Evolutionary conservation across 2,329 filamentous ascomycete genomes (phyloP).

Genomic region (Microcera coccophila): DNA sequence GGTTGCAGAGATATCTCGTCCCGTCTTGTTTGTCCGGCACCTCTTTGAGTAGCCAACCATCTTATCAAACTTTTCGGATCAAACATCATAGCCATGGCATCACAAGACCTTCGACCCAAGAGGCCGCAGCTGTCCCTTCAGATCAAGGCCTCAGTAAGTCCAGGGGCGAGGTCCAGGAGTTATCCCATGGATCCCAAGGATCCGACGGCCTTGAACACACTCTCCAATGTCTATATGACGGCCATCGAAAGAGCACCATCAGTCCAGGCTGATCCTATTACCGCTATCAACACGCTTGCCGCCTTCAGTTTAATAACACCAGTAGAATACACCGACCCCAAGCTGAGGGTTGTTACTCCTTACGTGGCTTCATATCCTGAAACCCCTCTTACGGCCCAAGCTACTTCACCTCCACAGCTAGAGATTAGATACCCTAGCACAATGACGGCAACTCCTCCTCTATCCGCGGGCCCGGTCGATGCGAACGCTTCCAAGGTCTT

Average conservation of each 20-base stretch:
- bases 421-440: slow-evolving; percentile 50
- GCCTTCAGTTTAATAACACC: slow-evolving; percentile 31
- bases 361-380: slow-evolving; percentile 47
- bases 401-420: slow-evolving; percentile 45
- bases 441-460: slow-evolving; percentile 57
- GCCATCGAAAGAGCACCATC: slow-evolving; percentile 58
- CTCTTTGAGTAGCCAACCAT: not conserved
- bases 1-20: not conserved
- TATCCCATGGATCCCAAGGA: slow-evolving; percentile 50
- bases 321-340: slow-evolving; percentile 29
- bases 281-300: slow-evolving; percentile 44
- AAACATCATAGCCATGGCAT: slow-evolving; percentile 33
- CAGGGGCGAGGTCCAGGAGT: slow-evolving; percentile 33
- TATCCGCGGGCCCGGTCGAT: slow-evolving; percentile 52
- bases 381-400: slow-evolving; percentile 51
- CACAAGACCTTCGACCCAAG: slow-evolving; percentile 38
- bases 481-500: slow-evolving; percentile 41
- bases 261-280: slow-evolving; percentile 43
- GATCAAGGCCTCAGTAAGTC: slow-evolving; percentile 44
- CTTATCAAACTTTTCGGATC: not conserved
- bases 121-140: slow-evolving; percentile 56
- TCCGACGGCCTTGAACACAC: slow-evolving; percentile 61
- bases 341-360: slow-evolving; percentile 40
- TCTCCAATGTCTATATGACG: slow-evolving; percentile 61
- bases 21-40: slow-evolving; percentile 2